These are phyloP conservation scores for Tetracladium marchalianum DNA, from an alignment of 495 filamentous ascomycete species.

Conservation along the genomic window DNA sequence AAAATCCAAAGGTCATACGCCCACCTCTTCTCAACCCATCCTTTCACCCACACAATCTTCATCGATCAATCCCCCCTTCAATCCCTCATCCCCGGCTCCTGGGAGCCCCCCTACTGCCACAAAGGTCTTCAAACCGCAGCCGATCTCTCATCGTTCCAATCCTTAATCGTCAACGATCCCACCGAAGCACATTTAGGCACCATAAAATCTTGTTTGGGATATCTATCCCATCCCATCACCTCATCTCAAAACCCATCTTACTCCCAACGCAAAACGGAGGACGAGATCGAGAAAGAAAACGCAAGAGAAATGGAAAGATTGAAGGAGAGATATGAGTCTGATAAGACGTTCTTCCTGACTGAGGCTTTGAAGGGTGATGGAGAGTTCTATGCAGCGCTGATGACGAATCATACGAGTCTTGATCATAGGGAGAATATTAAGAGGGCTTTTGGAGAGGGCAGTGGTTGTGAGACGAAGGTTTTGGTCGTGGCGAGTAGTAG, in stretches of 20 bases:
- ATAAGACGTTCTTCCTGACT: conserved; percentile 30
- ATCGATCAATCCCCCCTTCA: conserved; percentile 39
- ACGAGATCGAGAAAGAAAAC: conserved; percentile 5
- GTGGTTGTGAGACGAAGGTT: conserved; percentile 9
- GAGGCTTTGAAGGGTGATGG: conserved; percentile 28
- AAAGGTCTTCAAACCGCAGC: conserved; percentile 28
- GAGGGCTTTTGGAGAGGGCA: conserved; percentile 18
- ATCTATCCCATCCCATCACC: conserved; percentile 18
- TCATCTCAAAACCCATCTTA: background rate
- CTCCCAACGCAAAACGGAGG: background rate
- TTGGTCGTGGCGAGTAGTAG: conserved; percentile 30
- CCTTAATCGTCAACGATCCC: conserved; percentile 18
- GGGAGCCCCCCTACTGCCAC: conserved; percentile 23
- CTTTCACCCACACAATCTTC: conserved; percentile 28
- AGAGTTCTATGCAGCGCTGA: conserved; percentile 30
- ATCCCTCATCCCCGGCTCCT: conserved; percentile 14
- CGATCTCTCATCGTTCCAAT: conserved; percentile 26
- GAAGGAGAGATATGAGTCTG: conserved; percentile 3
- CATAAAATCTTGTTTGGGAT: conserved; percentile 31
- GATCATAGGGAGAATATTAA: conserved; percentile 36
- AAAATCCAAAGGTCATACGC: conserved; percentile 24
- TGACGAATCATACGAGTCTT: conserved; percentile 36
- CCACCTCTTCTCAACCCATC: conserved; percentile 26
- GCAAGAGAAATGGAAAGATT: conserved; percentile 5
- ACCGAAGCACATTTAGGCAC: conserved; percentile 23